These are phyloP conservation scores for Candolleomyces aberdarensis DNA, from an alignment of 768 basidiomycete genomes.

Conservation along the genomic window DNA sequence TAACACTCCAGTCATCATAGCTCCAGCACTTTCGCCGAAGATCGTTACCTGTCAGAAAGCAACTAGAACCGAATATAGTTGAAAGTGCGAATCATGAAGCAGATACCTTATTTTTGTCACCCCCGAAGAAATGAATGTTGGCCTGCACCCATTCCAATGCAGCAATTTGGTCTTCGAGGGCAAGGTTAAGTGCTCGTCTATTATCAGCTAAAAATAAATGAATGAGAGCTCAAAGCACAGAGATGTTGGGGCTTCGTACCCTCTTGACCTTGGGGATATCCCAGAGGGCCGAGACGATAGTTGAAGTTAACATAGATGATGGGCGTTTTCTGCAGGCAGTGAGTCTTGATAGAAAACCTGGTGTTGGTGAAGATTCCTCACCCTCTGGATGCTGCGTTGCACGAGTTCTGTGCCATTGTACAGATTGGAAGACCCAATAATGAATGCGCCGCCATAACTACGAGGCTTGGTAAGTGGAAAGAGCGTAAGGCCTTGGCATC, in stretches of 20 bases:
- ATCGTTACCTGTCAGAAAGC: conserved; percentile 38
- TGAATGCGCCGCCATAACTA: conserved; percentile 35
- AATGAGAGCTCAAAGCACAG: too few species aligned
- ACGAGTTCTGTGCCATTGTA: conserved; percentile 34
- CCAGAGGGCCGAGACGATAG: conserved; percentile 44
- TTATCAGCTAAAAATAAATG: too few species aligned
- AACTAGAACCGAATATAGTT: background rate
- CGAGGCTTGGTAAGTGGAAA: background rate
- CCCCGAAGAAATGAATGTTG: too few species aligned
- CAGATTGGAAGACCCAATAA: conserved; percentile 20
- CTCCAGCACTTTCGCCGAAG: conserved; percentile 56
- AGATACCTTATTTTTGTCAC: background rate
- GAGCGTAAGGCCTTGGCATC: background rate
- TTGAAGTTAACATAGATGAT: conserved; percentile 39
- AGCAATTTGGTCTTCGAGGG: too few species aligned
- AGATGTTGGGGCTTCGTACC: conserved; percentile 8
- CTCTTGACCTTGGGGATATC: conserved; percentile 41
- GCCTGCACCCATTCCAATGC: too few species aligned
- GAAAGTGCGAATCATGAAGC: background rate
- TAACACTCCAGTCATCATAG: conserved; percentile 42
- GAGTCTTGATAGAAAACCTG: background rate
- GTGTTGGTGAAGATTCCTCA: conserved; percentile 10
- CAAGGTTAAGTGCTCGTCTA: background rate
- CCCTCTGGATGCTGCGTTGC: conserved; percentile 32
- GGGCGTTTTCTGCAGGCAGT: conserved; percentile 33